phyloP scores from a whole-genome alignment of 148 eudicot species.

The Talinum fruticosum region DNA sequence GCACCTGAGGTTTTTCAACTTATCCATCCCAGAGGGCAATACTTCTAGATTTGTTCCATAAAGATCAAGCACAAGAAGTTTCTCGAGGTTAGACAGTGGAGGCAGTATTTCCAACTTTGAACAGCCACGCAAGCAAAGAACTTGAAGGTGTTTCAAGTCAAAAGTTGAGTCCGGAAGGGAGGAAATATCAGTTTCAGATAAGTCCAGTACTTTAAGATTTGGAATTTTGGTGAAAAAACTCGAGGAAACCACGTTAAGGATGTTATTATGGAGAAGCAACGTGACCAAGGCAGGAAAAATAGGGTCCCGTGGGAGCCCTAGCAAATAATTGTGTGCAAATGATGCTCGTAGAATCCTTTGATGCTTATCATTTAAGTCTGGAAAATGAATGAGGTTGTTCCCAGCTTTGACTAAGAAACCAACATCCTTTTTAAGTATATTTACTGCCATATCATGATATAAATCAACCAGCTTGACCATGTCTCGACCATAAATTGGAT shows the following conservation, averaged over 20 bases:
- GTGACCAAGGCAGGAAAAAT: conserved; percentile 3
- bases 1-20: not conserved
- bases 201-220: conserved; percentile 10
- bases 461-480: conserved; percentile 11
- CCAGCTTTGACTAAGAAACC: not conserved
- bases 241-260: not conserved
- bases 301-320: not conserved
- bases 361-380: not conserved
- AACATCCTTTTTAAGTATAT: not conserved
- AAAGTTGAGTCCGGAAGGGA: not conserved
- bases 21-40: conserved; percentile 6
- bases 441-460: conserved; percentile 4
- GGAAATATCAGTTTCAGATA: not conserved
- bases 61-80: conserved; percentile 15
- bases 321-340: not conserved
- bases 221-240: conserved; percentile 1
- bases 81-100: not conserved
- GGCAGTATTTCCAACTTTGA: not conserved
- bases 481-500: not conserved
- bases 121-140: conserved; percentile 6
- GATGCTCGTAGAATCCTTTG: not conserved
- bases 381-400: not conserved
- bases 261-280: conserved; percentile 17
- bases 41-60: not conserved
- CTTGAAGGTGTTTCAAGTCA: conserved; percentile 2